These are phyloP conservation scores for Trypanosoma brucei DNA, from an alignment of 208 protist species.

Conservation along the genomic window DNA sequence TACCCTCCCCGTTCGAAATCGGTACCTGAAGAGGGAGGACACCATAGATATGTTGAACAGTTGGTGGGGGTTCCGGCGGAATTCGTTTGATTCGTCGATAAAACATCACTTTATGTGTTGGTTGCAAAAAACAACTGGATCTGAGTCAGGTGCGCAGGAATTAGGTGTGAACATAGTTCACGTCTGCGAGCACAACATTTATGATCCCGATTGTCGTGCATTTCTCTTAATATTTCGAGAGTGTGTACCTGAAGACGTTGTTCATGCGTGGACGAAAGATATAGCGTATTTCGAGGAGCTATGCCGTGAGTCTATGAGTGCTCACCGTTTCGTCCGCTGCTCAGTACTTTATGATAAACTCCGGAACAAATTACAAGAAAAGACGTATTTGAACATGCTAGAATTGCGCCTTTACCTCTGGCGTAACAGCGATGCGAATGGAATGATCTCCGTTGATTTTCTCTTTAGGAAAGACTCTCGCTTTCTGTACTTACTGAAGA, in stretches of 20 bases:
- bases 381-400: conserved; percentile 60
- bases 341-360: conserved; percentile 21
- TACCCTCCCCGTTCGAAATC: conserved; percentile 53
- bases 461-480: conserved; percentile 47
- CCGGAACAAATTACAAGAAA: conserved; percentile 60
- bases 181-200: conserved; percentile 50
- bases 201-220: conserved; percentile 64
- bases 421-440: conserved; percentile 11
- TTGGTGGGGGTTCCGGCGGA: conserved; percentile 54
- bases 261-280: conserved; percentile 35
- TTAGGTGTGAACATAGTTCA: conserved; percentile 69
- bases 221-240: conserved; percentile 52
- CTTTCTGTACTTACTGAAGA: conserved; percentile 62
- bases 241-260: conserved; percentile 65
- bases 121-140: conserved; percentile 48
- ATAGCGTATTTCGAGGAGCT: conserved; percentile 30
- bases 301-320: conserved; percentile 1
- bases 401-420: conserved; percentile 67
- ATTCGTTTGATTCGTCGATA: conserved; percentile 23
- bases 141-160: conserved; percentile 29
- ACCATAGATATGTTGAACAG: conserved; percentile 39
- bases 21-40: conserved; percentile 40
- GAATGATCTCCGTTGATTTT: conserved; percentile 22
- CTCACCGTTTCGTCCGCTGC: not conserved
- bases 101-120: conserved; percentile 60